Base-by-base conservation (phyloP, 495 filamentous ascomycete species). In the Gamarada debralockiae region DNA sequence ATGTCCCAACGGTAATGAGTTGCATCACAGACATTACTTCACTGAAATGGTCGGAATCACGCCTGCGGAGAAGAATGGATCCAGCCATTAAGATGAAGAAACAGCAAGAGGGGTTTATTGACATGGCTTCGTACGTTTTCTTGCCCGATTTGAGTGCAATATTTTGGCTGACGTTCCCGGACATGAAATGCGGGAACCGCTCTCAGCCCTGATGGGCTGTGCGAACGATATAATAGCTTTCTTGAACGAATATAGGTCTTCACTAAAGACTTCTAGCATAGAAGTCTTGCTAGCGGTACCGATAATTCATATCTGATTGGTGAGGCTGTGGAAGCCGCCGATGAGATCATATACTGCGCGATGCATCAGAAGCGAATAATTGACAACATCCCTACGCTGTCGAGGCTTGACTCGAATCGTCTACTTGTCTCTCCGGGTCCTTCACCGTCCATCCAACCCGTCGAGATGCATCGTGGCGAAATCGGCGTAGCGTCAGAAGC, bases 31-130 rank as follows among this genome's bases (percentile, higher is more conserved):
- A 80, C 38, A 77, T 78, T 33, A 76, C 70, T 45, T 56, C 63
- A 31, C 67, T 77, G 25, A 78, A 76, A 52, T 70, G 60, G 53
- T 70, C 73, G 1, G 73, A 77, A 46, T 50, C 52, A 22, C 64
- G 64, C 41, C 36, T 66, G 38, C 22, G 45, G 15, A 29, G 37
- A 18, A 48, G 36, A 17, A 56, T 56, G 48, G 48, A 56, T 55
- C 80, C 81, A 60, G 84, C 80, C 8, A 74, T 84, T 45, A 80
- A 82, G 52, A 73, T 79, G 48, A 89, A 87, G 63, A 71, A 78
- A 23, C 83, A 86, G 57, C 84, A 87, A 57, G 84, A 93, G 63
- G 89, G 89, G 51, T 93, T 92, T 65, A 92, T 93, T 61, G 89
- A 92, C 66, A 92, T 90, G 61, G 91, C 86, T 17, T 45, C 44